These are phyloP conservation scores for Suhomyces sp. DNA, from an alignment of 805 yeast species.

Conservation along the genomic window DNA sequence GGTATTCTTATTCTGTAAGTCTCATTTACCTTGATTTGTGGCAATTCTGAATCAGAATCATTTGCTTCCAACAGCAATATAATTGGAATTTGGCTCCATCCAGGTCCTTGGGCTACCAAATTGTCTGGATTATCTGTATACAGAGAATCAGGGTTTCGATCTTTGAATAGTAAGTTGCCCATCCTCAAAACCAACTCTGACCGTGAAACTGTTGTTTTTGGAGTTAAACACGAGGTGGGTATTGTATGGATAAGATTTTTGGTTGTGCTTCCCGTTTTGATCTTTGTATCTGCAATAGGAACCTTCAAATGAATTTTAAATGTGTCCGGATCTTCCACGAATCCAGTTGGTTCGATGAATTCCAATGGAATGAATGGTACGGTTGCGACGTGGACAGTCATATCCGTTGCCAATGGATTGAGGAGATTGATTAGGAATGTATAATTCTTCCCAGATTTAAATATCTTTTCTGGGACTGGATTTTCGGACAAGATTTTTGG, in stretches of 20 bases:
- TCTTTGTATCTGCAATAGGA: conserved; percentile 24
- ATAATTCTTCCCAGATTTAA: conserved; percentile 13
- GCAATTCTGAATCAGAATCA: not conserved
- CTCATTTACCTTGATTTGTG: not conserved
- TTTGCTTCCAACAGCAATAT: conserved; percentile 11
- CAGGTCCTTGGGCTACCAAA: conserved; percentile 24
- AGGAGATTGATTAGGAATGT: conserved; percentile 28
- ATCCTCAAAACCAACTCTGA: conserved; percentile 31
- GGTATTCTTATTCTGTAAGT: conserved; percentile 22
- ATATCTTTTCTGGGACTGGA: conserved; percentile 5
- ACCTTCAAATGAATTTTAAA: conserved; percentile 17
- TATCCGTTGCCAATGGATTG: conserved; percentile 28
- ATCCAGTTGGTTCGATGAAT: conserved; percentile 8
- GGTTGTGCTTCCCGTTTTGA: conserved; percentile 21
- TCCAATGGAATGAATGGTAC: conserved; percentile 19
- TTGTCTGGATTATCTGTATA: not conserved
- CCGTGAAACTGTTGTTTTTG: conserved; percentile 27
- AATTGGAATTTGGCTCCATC: conserved; percentile 39
- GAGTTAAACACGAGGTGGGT: conserved; percentile 35
- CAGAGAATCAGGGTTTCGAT: not conserved
- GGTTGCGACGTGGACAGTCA: conserved; percentile 23
- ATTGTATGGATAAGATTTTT: conserved; percentile 28
- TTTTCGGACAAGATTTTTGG: conserved; percentile 8
- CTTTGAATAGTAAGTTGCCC: conserved; percentile 11
- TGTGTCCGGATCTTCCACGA: conserved; percentile 5